These are phyloP conservation scores for Cynara cardunculus DNA, from an alignment of 129 eudicot genomes.

Conservation along the genomic window DNA sequence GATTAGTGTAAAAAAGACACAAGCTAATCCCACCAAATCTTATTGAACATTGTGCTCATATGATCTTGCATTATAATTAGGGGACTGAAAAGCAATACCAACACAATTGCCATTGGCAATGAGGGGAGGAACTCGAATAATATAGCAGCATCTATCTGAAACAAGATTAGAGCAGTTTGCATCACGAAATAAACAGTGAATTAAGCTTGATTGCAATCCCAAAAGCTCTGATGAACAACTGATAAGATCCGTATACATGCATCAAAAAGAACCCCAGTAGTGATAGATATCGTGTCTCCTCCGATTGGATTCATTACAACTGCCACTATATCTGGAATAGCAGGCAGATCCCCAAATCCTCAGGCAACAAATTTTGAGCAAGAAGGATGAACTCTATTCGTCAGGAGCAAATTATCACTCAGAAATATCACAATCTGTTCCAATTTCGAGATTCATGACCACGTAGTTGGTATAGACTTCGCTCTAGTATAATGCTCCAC, in stretches of 20 bases:
- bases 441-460: neutral
- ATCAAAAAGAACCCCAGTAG: too few species aligned
- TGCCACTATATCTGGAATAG: neutral
- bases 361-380: neutral
- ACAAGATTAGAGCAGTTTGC: neutral
- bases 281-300: neutral
- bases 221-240: neutral
- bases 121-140: too few species aligned
- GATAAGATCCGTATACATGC: neutral
- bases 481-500: neutral
- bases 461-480: too few species aligned
- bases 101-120: neutral
- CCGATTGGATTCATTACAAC: neutral
- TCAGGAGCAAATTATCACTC: neutral
- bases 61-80: neutral
- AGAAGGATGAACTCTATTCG: neutral
- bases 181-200: neutral
- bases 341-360: too few species aligned
- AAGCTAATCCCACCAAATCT: neutral
- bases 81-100: neutral
- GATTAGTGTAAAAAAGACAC: conserved; percentile 1
- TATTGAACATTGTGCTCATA: neutral
- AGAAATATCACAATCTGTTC: neutral
- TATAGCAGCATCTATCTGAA: neutral
- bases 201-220: neutral